Evolutionary conservation across 2,329 filamentous ascomycete genomes (phyloP), one percentile per base, ranked within the genome.

Genomic region (Ascosphaera pollenicola): DNA sequence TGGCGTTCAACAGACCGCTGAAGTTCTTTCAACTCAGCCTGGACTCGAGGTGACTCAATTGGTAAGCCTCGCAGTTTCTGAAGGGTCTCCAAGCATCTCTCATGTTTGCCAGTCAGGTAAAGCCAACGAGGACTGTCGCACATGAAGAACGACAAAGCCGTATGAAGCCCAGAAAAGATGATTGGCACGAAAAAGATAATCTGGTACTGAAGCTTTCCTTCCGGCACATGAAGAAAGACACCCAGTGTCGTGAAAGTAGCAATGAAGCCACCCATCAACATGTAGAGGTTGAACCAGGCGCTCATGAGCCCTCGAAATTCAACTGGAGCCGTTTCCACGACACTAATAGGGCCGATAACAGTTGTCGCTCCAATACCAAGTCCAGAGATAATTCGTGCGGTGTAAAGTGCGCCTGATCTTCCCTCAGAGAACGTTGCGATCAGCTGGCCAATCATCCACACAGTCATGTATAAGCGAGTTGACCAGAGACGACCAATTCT

Each of bases 401-500:
- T 51, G 39, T 59, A 61, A 1, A 62, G 45, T 5, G 30, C 30
- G n/a, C 30, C 53, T 7, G 47, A 45, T 17, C 44, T 35, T 13
- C 44, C 44, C 3, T 45, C 45, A n/a, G 42, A 35, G 35, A 41
- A 40, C 3, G 39, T 43, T 4, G 45, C 47, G 8, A 51, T 40
- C 5, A 52, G 21, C 40, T 50, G 47, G 8, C 50, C 50, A 17
- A 48, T 31, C 10, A 48, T 48, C 41, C 44, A 52, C 17, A 48
- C 46, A 21, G 41, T 10, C 24, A 50, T 50, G 45, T 63, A 63
- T 1, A 62, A 44, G 1, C 59, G 53, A 5, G 50, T 50, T 1
- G 58, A 57, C 58, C 59, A 61, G 17, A 56, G 46, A 1, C 59
- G 53, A 1, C 60, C 59, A 17, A 61, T 49, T 4, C 51, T 48